Conservation (phyloP, 306 rosid species). For the Pterocarpus macrocarpus region DNA sequence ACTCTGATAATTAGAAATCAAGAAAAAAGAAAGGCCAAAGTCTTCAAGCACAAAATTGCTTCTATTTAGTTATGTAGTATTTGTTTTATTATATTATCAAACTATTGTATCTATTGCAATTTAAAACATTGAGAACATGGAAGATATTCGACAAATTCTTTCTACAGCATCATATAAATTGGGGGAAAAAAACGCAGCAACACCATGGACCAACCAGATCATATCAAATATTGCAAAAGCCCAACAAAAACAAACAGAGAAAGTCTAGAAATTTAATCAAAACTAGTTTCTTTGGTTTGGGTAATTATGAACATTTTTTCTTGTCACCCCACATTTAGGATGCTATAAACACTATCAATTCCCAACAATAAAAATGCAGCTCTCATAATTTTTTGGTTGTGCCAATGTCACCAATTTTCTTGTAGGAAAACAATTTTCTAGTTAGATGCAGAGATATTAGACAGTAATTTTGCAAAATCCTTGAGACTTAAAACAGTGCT, state of each 20-base stretch:
- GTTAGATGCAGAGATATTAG: not conserved
- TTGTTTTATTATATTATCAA: not conserved
- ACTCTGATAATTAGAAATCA: slow-evolving; percentile 18
- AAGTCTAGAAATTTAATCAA: not conserved
- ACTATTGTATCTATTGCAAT: slow-evolving; percentile 3
- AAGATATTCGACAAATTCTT: not conserved
- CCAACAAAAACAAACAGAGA: not conserved
- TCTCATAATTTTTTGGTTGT: not conserved
- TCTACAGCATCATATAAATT: not conserved
- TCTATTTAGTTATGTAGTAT: slow-evolving; percentile 27
- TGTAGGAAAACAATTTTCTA: slow-evolving; percentile 1
- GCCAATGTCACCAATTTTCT: slow-evolving; percentile 6
- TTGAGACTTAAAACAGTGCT: not conserved
- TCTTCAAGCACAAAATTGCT: not conserved
- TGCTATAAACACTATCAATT: no score
- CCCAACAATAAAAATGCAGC: not conserved
- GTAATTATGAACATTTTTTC: not conserved
- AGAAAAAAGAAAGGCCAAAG: not conserved
- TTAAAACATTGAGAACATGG: slow-evolving; percentile 2
- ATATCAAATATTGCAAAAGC: slow-evolving; percentile 8
- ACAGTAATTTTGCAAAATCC: no score
- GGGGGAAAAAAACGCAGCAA: not conserved
- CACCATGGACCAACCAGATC: not conserved
- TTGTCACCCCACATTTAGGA: no score
- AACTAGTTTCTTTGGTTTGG: slow-evolving; percentile 10